Evolutionary conservation across 169 alveolate species (phyloP), one percentile per base, ranked within the genome.

Genomic region (Eimeria sp.): DNA sequence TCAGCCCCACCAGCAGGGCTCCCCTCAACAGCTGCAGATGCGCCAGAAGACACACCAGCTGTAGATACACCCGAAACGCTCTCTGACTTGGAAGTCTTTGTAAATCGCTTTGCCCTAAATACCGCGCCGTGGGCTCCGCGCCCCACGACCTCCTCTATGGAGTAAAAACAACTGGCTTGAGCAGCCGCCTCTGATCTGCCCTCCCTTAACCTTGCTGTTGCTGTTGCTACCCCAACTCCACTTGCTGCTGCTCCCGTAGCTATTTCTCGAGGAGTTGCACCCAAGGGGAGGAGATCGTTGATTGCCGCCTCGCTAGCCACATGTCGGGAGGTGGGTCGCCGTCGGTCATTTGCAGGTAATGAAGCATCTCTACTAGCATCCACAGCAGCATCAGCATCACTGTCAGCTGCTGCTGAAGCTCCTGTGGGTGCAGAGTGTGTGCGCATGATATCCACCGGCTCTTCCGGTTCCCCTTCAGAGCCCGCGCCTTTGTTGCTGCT

Each of bases 111-210:
- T 30, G 92, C 89, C 51, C 73, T 45, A 54, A 78, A 94, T 11
- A 94, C 96, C 18, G 82, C 89, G 63, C 96, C 96, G 57, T 83
- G 92, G 25, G 96, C 96, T 4, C 96, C 96, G 10, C 82, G 57
- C 13, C 96, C 96, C 51, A 94, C 94, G 51, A 92, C 67, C 61
- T 45, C 93, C 47, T 80, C 88, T 9, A 92, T 75, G 2, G 54
- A 65, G 92, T 80, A 92, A 43, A 92, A 75, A 25, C 91, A 58
- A 16, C 75, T 58, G 5, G 95, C 91, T 22, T 82, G 34, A 4
- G 95, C 91, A 11, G 84, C 54, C 16, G 95, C 30, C 27, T 86
- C 82, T n/a, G 72, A 22, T 18, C 75, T 45, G 11, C 34, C 11
- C 11, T 49, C 82, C 49, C 49, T n/a, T 0, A n/a, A 40, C n/a